Base-by-base conservation (phyloP, 441 rosid species). In the Lepidium campestre region DNA sequence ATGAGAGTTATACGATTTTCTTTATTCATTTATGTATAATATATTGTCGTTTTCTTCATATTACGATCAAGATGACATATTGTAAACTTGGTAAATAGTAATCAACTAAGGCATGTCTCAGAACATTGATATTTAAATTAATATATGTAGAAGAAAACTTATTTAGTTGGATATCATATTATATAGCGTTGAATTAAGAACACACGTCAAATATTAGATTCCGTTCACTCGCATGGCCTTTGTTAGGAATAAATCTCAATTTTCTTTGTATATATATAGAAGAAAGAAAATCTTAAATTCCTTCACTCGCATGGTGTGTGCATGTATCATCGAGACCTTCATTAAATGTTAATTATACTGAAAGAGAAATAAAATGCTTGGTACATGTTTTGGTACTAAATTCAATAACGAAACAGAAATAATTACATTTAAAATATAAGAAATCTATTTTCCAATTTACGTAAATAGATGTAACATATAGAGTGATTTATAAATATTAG, bases 61-160 rank as follows among this genome's bases (percentile, higher is more conserved):
- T 8, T 4, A 32, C 39, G n/a, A n/a, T n/a, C n/a, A 39, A 52
- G 46, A 52, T 50, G 44, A 53, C 56, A 15, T 70, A 34, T 40
- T 18, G 67, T 40, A 35, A 8, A 35, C 22, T 69, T 70, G 47
- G 56, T 70, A 42, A 61, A 44, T 32, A 36, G 22, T 60, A 19
- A 32, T 61, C 32, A 42, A 52, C 0, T 52, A 69, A 52, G 55
- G 55, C 67, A 61, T 69, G 74, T 34, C 55, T 23, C 74, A 34
- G 31, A 61, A 44, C 74, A 53, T 42, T 60, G 48, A 15, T 44
- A 42, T 7, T 19, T 23, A 31, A 68, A 57, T 13, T 46, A 27
- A 3, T 5, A 25, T 46, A 47, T 18, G 9, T 41, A 12, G 7
- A 39, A 20, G 59, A 59, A 35, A 59, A 37, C 29, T 31, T 35